Evolutionary conservation across 805 yeast species (phyloP).

Genomic region (Brettanomyces custersianus): DNA sequence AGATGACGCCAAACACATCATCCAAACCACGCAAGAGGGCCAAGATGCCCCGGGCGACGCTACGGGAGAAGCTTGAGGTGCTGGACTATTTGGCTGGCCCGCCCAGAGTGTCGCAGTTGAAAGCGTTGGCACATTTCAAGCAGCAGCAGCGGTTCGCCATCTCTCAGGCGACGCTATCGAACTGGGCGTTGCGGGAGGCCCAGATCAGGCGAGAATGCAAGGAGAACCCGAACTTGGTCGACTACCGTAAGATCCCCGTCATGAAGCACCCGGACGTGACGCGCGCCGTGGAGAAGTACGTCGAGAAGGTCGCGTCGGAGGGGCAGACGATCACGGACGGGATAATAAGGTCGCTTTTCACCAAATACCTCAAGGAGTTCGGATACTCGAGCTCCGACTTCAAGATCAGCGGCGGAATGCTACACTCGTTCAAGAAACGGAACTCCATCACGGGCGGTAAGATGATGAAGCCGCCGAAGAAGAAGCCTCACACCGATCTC

Average conservation of each 20-base stretch:
- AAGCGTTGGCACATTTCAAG: constrained; percentile 19
- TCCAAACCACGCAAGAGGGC: too few relatives aligned
- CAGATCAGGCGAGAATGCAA: constrained; percentile 15
- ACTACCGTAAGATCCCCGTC: constrained; percentile 24
- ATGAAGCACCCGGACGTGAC: constrained; percentile 27
- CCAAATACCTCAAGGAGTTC: constrained; percentile 9
- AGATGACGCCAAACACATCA: not conserved
- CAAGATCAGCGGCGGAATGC: constrained; percentile 26
- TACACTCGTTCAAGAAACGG: constrained; percentile 25
- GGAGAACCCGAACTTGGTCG: constrained; percentile 19
- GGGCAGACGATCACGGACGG: constrained; percentile 21
- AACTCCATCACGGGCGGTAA: constrained; percentile 16
- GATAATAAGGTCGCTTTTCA: constrained; percentile 14
- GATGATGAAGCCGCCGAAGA: not conserved
- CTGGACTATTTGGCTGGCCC: constrained; percentile 25
- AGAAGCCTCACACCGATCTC: not conserved
- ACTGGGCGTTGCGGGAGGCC: constrained; percentile 23
- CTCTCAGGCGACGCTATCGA: constrained; percentile 28
- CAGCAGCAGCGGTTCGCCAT: constrained; percentile 17
- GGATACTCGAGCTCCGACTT: constrained; percentile 18
- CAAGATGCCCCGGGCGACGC: constrained; percentile 22
- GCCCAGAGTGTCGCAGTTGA: constrained; percentile 21
- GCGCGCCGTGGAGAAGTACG: constrained; percentile 20
- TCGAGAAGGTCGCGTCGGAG: constrained; percentile 9
- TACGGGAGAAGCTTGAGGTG: constrained; percentile 25